Evolutionary conservation across 768 basidiomycete species (phyloP), one percentile per base, ranked within the genome.

Genomic region (Saitozyma podzolica): DNA sequence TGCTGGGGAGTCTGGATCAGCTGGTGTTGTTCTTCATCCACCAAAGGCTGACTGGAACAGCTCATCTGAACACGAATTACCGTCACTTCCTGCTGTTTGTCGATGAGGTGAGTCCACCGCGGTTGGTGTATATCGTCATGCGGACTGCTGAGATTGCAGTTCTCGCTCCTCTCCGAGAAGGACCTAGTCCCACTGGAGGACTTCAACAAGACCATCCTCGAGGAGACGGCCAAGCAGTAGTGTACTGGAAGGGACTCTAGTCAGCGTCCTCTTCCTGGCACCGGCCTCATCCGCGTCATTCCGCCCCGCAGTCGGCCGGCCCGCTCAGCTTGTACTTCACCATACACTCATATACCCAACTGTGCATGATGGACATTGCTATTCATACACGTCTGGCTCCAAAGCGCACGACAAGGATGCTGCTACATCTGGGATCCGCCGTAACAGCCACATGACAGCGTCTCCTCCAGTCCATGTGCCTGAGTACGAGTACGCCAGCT

Each of bases 1-100:
- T 40, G 2, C 29, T 29, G 29, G 2, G 29, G 29, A 29, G 5
- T 29, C 17, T 10, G 29, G 41, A 2, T 9, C 37, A 39, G 54
- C 50, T 53, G 52, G 54, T 41, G 13, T 14, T 41, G 13, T 14
- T 16, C 13, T 6, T 7, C 13, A 8, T 17, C 42, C 19, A 7
- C n/a, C 40, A 10, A 17, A 19, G 2, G 11, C 52, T 17, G 47
- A 57, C 56, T 37, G 17, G 19, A 13, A 8, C 66, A 98, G 96
- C 96, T 2, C 96, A 99, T 77, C 84, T 99, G 68, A 99, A 99
- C 78, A 99, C 96, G 13, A 95, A 92, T 78, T 98, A 99, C 79
- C 86, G 91, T 41, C 96, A 99, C 80, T 99, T 99, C 83, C 91
- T 97, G 83, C 83, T 98, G 49, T 98, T 98, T 76, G 86, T 98